These are phyloP conservation scores for Zoysia matrella DNA, from an alignment of 202 grass and related monocot genomes.

Conservation along the genomic window DNA sequence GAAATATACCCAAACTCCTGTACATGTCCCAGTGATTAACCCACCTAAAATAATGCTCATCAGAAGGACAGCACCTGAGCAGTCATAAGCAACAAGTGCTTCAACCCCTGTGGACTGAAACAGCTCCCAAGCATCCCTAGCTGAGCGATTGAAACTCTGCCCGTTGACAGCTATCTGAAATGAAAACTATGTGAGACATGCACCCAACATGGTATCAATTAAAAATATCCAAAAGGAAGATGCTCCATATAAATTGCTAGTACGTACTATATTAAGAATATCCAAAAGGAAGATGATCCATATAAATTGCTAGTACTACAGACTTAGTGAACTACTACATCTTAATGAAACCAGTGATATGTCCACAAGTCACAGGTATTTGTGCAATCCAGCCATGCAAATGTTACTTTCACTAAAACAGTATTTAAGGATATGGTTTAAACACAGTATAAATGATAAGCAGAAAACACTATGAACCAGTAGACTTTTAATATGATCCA, in stretches of 20 bases:
- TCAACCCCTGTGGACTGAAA: conserved; percentile 97
- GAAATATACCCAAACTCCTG: conserved; percentile 87
- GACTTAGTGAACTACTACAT: background rate
- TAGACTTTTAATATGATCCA: too few relatives aligned
- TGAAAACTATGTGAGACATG: conserved; percentile 23
- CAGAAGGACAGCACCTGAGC: conserved; percentile 94
- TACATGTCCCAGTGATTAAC: conserved; percentile 87
- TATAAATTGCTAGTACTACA: too few relatives aligned
- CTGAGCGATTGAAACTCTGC: conserved; percentile 90
- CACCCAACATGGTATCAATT: background rate
- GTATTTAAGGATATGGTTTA: conserved; percentile 4
- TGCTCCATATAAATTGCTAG: background rate
- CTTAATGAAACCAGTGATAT: conserved; percentile 1
- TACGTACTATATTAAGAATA: too few relatives aligned
- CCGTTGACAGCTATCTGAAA: conserved; percentile 89
- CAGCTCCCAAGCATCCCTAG: conserved; percentile 96
- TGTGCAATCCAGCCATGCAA: background rate
- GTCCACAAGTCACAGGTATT: conserved; percentile 8
- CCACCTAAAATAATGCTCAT: conserved; percentile 94
- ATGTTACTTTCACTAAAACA: conserved; percentile 11
- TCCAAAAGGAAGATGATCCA: too few relatives aligned
- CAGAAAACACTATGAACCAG: conserved; percentile 2
- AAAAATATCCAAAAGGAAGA: background rate
- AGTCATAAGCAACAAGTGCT: conserved; percentile 95
- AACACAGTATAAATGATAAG: conserved; percentile 35